phyloP scores from a whole-genome alignment of 192 early-diverging fungal species.

The Coemansia sp. region DNA sequence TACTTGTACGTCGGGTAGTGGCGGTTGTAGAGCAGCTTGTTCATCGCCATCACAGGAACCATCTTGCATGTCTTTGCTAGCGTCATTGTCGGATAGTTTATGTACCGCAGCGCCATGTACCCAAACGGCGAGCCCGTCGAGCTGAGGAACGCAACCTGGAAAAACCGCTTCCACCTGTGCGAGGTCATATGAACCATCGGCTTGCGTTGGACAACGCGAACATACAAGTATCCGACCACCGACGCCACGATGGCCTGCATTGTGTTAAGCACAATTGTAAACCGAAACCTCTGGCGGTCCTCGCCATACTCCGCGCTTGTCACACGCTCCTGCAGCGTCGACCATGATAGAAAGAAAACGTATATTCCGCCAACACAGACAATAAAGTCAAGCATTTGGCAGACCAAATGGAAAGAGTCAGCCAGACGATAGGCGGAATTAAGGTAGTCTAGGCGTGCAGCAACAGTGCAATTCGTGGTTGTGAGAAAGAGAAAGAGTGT shows the following conservation, averaged over 20 bases:
- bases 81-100: constrained; percentile 98
- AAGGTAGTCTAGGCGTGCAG: background rate
- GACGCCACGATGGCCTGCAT: constrained; percentile 81
- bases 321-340: constrained; percentile 90
- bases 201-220: constrained; percentile 57
- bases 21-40: constrained; percentile 84
- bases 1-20: constrained; percentile 88
- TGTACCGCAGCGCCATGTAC: constrained; percentile 87
- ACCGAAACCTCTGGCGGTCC: constrained; percentile 71
- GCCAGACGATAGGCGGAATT: background rate
- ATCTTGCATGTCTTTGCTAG: constrained; percentile 96
- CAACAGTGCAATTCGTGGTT: background rate
- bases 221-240: constrained; percentile 72
- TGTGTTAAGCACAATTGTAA: constrained; percentile 89
- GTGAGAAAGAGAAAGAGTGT: background rate
- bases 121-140: constrained; percentile 86
- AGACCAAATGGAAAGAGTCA: background rate
- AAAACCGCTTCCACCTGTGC: constrained; percentile 63
- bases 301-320: constrained; percentile 77
- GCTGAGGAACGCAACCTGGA: constrained; percentile 73
- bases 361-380: constrained; percentile 85
- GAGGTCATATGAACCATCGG: constrained; percentile 43
- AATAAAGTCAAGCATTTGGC: constrained; percentile 61
- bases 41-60: constrained; percentile 95
- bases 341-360: constrained; percentile 95